A percentile compares a stretch with the other conserved stretches of the same genome.
These are phyloP conservation scores for Metschnikowia cubensis DNA, from an alignment of 805 yeast genomes.

Conservation along the genomic window DNA sequence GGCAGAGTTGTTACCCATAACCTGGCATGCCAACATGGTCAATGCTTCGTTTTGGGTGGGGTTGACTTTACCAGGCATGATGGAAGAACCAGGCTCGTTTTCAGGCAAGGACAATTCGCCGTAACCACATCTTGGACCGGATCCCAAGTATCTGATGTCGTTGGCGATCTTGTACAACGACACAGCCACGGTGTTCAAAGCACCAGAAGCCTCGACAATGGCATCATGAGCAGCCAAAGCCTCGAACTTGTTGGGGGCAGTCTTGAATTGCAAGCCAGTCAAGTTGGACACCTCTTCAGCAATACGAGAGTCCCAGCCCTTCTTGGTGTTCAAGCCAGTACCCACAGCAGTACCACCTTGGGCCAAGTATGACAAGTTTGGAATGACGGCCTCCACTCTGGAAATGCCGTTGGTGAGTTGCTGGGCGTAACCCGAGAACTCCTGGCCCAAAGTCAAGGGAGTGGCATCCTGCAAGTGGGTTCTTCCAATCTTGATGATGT, in stretches of 20 bases:
- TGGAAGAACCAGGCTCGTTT: conserved; percentile 98
- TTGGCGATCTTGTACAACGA: conserved; percentile 95
- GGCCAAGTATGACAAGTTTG: conserved; percentile 77
- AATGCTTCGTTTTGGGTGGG: conserved; percentile 99
- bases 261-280: conserved; percentile 83
- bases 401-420: conserved; percentile 88
- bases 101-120: conserved; percentile 94
- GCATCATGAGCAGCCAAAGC: conserved; percentile 99
- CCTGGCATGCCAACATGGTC: conserved; percentile 97
- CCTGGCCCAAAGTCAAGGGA: conserved; percentile 96
- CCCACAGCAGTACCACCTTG: conserved; percentile 99
- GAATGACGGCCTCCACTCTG: conserved; percentile 74
- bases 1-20: conserved; percentile 92
- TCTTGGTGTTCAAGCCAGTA: conserved; percentile 92
- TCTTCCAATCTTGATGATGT: conserved; percentile 97
- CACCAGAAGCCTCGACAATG: conserved; percentile 95
- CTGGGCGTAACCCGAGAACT: conserved; percentile 93
- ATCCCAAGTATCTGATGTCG: conserved; percentile 96
- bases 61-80: conserved; percentile 99
- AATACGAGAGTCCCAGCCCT: conserved; percentile 82
- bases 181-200: conserved; percentile 89
- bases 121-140: conserved; percentile 99
- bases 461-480: conserved; percentile 99
- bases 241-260: conserved; percentile 98
- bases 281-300: conserved; percentile 82